Evolutionary conservation across 768 basidiomycete species (phyloP).

Genomic region (Suillus lakei): DNA sequence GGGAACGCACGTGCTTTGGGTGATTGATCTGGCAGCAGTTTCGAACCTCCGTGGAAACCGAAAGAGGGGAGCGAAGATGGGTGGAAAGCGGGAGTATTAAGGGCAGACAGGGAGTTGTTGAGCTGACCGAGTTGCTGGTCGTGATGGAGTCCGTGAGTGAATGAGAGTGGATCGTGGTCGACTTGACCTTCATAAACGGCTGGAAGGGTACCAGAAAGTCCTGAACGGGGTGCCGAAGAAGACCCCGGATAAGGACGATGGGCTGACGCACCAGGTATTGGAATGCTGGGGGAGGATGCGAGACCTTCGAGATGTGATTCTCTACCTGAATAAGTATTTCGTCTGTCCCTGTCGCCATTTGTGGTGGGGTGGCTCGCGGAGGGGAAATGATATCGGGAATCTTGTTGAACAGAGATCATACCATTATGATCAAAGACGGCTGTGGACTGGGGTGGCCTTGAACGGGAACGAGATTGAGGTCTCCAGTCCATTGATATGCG

Average conservation of each 20-base stretch:
- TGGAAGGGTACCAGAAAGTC: slow-evolving; percentile 41
- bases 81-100: slow-evolving; percentile 55
- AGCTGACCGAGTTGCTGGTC: slow-evolving; percentile 37
- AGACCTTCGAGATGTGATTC: slow-evolving; percentile 21
- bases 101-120: slow-evolving; percentile 43
- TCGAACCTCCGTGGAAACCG: slow-evolving; percentile 64
- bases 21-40: slow-evolving; percentile 36
- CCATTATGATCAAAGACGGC: slow-evolving; percentile 53
- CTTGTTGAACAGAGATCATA: slow-evolving; percentile 38
- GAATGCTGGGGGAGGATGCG: slow-evolving; percentile 35
- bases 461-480: slow-evolving; percentile 76
- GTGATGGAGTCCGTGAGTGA: slow-evolving; percentile 40
- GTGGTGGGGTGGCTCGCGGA: slow-evolving; percentile 24
- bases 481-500: slow-evolving; percentile 93
- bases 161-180: slow-evolving; percentile 39
- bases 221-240: slow-evolving; percentile 43
- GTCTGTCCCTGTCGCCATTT: slow-evolving; percentile 31
- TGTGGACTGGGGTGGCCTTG: slow-evolving; percentile 66
- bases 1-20: slow-evolving; percentile 65
- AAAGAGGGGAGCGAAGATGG: slow-evolving; percentile 78
- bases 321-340: slow-evolving; percentile 25
- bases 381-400: slow-evolving; percentile 53
- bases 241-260: slow-evolving; percentile 53
- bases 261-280: slow-evolving; percentile 47
- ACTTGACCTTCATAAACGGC: slow-evolving; percentile 51